A percentile compares a stretch with the other conserved stretches of the same genome.
These are phyloP conservation scores for Beauveria pseudobassiana DNA, from an alignment of 2,329 filamentous ascomycete species.

Conservation along the genomic window DNA sequence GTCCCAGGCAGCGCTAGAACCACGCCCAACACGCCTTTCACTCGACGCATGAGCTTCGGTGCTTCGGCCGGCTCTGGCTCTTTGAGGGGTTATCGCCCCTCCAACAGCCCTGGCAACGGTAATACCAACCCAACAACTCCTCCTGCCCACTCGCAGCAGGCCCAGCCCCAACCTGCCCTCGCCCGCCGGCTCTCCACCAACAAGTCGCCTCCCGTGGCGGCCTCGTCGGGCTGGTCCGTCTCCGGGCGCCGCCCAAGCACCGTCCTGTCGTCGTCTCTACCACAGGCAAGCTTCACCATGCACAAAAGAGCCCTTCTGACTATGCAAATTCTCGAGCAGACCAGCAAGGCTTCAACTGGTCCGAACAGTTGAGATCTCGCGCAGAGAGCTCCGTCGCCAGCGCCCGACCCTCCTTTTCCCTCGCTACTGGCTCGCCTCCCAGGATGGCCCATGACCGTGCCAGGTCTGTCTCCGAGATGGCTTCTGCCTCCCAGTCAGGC, in stretches of 20 bases:
- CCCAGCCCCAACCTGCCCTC: slow-evolving; percentile 16
- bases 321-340: slow-evolving; percentile 56
- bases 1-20: slow-evolving; percentile 42
- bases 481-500: slow-evolving; percentile 47
- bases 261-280: slow-evolving; percentile 25
- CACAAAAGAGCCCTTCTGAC: slow-evolving; percentile 58
- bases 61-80: slow-evolving; percentile 63
- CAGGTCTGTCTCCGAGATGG: slow-evolving; percentile 62
- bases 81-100: slow-evolving; percentile 48
- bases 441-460: slow-evolving; percentile 52
- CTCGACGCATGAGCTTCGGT: slow-evolving; percentile 83
- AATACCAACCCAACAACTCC: slow-evolving; percentile 40
- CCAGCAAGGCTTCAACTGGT: slow-evolving; percentile 89
- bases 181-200: slow-evolving; percentile 25
- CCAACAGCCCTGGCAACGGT: slow-evolving; percentile 58
- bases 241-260: slow-evolving; percentile 31
- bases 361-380: slow-evolving; percentile 86
- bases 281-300: slow-evolving; percentile 55
- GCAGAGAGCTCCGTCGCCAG: slow-evolving; percentile 70
- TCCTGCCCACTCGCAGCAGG: slow-evolving; percentile 20
- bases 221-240: slow-evolving; percentile 25
- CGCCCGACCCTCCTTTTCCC: slow-evolving; percentile 51
- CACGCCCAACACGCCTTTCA: slow-evolving; percentile 65
- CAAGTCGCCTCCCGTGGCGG: slow-evolving; percentile 19
- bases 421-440: slow-evolving; percentile 37